A percentile compares a stretch with the other conserved stretches of the same genome.
Conservation (phyloP, 352 stramenopile genomes). For the Phytophthora boehmeriae region DNA sequence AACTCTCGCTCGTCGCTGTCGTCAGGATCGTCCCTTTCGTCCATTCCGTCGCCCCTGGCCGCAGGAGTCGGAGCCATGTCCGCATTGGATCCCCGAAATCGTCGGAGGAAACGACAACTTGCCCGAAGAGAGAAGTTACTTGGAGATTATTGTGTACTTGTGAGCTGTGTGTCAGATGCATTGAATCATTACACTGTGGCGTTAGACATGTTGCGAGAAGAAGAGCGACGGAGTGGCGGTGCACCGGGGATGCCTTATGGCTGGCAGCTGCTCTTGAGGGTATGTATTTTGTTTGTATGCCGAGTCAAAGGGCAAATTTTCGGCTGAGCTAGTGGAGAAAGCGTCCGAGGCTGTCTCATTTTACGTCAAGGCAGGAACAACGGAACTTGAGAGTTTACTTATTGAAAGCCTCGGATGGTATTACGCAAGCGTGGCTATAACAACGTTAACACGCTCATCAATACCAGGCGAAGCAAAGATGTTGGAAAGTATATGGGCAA, state of each 20-base stretch:
- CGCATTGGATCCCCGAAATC: slow-evolving; percentile 50
- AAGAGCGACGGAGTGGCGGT: slow-evolving; percentile 68
- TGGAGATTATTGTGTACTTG: slow-evolving; percentile 77
- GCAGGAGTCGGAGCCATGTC: slow-evolving; percentile 19
- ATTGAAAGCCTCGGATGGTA: slow-evolving; percentile 79
- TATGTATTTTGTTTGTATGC: slow-evolving; percentile 68
- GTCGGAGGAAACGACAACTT: slow-evolving; percentile 50
- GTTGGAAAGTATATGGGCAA: slow-evolving; percentile 68
- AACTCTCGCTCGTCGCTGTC: slow-evolving; percentile 20
- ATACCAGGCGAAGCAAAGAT: slow-evolving; percentile 42
- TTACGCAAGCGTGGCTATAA: slow-evolving; percentile 54
- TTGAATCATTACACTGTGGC: slow-evolving; percentile 72
- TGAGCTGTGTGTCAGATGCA: slow-evolving; percentile 68
- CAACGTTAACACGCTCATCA: slow-evolving; percentile 16
- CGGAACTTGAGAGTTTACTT: slow-evolving; percentile 72
- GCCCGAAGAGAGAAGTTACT: slow-evolving; percentile 79
- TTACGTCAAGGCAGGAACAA: slow-evolving; percentile 69
- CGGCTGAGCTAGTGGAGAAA: slow-evolving; percentile 81
- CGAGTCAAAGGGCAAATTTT: slow-evolving; percentile 58
- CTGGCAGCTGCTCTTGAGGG: slow-evolving; percentile 82
- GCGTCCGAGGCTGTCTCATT: slow-evolving; percentile 69
- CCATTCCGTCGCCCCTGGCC: slow-evolving; percentile 42
- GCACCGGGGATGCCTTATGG: slow-evolving; percentile 70
- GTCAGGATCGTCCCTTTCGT: slow-evolving; percentile 22
- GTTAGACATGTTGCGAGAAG: slow-evolving; percentile 77